Evolutionary conservation across 805 yeast species (phyloP).

Genomic region (Candida ortonii): DNA sequence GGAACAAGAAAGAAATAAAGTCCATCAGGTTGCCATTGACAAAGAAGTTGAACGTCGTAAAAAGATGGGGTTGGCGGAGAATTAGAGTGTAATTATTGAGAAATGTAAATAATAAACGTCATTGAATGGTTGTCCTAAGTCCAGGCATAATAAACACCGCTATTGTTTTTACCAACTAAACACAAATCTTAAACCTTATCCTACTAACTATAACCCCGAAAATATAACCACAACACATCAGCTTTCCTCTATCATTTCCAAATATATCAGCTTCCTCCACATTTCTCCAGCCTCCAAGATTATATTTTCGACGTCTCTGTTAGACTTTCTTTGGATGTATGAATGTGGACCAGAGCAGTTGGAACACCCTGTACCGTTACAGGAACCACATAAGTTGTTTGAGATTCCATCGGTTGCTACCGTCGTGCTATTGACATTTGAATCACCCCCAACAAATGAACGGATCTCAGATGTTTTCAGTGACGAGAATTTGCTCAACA

Average conservation of each 20-base stretch:
- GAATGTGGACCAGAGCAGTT: slow-evolving; percentile 8
- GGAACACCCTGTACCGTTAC: slow-evolving; percentile 12
- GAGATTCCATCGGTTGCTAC: slow-evolving; percentile 5
- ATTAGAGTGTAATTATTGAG: slow-evolving; percentile 2
- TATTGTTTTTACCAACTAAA: no score
- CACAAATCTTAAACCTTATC: no score
- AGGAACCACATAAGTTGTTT: slow-evolving; percentile 7
- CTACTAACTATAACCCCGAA: no score
- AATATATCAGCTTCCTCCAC: slow-evolving; percentile 81
- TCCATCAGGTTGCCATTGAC: slow-evolving; percentile 27
- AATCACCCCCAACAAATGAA: slow-evolving; percentile 26
- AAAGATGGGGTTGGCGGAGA: slow-evolving; percentile 11
- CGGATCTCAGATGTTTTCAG: slow-evolving; percentile 32
- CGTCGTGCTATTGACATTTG: slow-evolving; percentile 2
- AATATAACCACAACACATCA: no score
- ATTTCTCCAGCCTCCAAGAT: slow-evolving; percentile 79
- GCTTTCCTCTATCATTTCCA: slow-evolving; percentile 48
- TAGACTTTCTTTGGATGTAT: slow-evolving; percentile 25
- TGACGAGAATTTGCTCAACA: slow-evolving; percentile 57
- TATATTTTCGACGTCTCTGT: slow-evolving; percentile 65
- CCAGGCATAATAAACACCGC: no score
- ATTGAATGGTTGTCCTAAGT: no score
- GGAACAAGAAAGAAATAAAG: slow-evolving; percentile 21
- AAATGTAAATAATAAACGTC: no score
- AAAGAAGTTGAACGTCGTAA: slow-evolving; percentile 30